Percentiles rank a stretch among this genome's conserved stretches.
phyloP scores from a whole-genome alignment of 1,139 yeast genomes.

The Magnusiomyces fungicola region DNA sequence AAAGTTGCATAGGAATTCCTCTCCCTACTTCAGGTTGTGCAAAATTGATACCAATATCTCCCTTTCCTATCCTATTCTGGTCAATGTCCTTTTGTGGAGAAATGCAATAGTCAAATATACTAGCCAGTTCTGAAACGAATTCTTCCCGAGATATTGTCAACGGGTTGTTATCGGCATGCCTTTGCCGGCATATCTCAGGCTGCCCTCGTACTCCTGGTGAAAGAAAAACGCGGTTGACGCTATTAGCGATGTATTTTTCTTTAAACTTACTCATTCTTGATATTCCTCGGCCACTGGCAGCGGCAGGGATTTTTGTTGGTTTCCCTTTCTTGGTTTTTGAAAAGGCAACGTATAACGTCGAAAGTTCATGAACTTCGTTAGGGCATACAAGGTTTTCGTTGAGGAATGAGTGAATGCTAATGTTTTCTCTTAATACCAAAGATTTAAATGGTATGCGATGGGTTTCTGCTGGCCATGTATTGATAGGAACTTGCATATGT shows the following conservation, averaged over 20 bases:
- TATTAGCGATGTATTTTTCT: constrained; percentile 3
- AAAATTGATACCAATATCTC: constrained; percentile 6
- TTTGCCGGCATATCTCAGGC: not conserved
- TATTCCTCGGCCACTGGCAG: not conserved
- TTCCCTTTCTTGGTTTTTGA: not conserved
- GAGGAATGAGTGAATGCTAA: not conserved
- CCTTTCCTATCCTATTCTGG: not conserved
- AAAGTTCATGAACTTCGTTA: not conserved
- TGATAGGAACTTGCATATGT: not conserved
- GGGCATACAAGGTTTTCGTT: not conserved
- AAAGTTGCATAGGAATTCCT: constrained; percentile 11
- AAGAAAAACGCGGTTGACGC: constrained; percentile 1
- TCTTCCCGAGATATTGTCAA: not conserved
- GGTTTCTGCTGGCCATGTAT: not conserved
- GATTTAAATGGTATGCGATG: constrained; percentile 1
- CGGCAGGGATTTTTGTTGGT: not conserved
- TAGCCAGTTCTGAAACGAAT: not conserved
- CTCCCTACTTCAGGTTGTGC: constrained; percentile 12
- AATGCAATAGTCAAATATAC: not conserved
- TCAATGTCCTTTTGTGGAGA: not conserved
- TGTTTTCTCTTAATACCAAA: not conserved
- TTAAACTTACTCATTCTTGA: constrained; percentile 1
- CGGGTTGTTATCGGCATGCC: not conserved
- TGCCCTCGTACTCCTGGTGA: not conserved
- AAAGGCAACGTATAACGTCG: constrained; percentile 1